Conservation (phyloP, 495 filamentous ascomycete species). For the Aspergillus sclerotioniger region DNA sequence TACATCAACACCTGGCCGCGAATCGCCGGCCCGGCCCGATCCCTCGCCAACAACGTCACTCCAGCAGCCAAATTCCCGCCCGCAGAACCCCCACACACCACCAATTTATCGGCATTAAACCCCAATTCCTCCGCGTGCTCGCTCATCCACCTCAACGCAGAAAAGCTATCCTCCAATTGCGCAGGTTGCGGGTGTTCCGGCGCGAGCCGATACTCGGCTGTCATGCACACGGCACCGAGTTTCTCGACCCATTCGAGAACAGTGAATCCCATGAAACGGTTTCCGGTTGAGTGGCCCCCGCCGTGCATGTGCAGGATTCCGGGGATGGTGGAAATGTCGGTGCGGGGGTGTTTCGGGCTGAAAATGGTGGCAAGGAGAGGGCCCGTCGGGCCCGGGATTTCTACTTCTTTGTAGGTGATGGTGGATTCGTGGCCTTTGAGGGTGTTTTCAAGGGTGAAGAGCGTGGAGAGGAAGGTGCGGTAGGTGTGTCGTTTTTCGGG, state of each 20-base stretch:
- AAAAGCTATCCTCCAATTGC: constrained; percentile 32
- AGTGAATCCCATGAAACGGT: constrained; percentile 9
- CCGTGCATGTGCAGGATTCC: constrained; percentile 13
- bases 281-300: constrained; percentile 15
- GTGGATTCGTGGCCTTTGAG: constrained; percentile 1
- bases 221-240: constrained; percentile 5
- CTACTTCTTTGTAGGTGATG: constrained; percentile 1
- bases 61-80: constrained; percentile 52
- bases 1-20: constrained; percentile 43
- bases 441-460: constrained; percentile 2
- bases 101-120: constrained; percentile 52
- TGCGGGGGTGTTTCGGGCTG: background rate
- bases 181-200: constrained; percentile 31
- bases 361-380: constrained; percentile 8
- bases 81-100: constrained; percentile 55
- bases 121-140: constrained; percentile 30
- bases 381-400: constrained; percentile 12
- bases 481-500: background rate
- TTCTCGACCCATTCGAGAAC: constrained; percentile 5
- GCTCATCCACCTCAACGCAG: constrained; percentile 38
- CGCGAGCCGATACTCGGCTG: constrained; percentile 29
- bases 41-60: constrained; percentile 37
- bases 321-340: background rate
- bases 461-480: background rate
- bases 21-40: constrained; percentile 33